These are phyloP conservation scores for Cyclotella baltica DNA, from an alignment of 108 stramenopile genomes.

Conservation along the genomic window DNA sequence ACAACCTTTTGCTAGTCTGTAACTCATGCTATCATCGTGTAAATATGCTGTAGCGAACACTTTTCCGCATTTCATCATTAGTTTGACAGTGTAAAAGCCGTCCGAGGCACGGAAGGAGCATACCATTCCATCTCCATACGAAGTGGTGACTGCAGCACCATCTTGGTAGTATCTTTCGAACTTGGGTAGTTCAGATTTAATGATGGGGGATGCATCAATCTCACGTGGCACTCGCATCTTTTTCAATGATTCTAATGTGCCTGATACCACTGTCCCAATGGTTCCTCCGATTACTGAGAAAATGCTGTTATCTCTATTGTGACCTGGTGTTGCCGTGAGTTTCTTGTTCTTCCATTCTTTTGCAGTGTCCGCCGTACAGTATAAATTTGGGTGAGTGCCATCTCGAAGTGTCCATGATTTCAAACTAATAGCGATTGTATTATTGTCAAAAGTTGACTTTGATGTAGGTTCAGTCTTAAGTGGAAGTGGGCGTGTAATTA, in stretches of 20 bases:
- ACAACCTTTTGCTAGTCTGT: conserved; percentile 83
- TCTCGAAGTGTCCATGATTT: conserved; percentile 82
- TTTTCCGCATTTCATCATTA: conserved; percentile 66
- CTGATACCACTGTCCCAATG: conserved; percentile 67
- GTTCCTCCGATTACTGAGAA: conserved; percentile 66
- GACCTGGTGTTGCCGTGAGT: conserved; percentile 16
- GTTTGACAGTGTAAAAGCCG: conserved; percentile 80
- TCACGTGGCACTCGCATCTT: conserved; percentile 51
- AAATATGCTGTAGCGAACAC: conserved; percentile 63
- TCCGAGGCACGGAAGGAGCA: conserved; percentile 69
- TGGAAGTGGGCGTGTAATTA: conserved; percentile 57
- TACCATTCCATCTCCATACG: conserved; percentile 83
- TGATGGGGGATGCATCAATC: conserved; percentile 47
- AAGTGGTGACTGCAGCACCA: conserved; percentile 81
- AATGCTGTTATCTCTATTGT: conserved; percentile 55
- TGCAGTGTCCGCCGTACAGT: conserved; percentile 77
- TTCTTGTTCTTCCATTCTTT: conserved; percentile 74
- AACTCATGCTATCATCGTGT: conserved; percentile 69
- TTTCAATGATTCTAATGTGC: conserved; percentile 53
- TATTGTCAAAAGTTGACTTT: conserved; percentile 8
- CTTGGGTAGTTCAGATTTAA: conserved; percentile 27
- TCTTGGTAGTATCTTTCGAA: conserved; percentile 83
- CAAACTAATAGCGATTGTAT: conserved; percentile 69
- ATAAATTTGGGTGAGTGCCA: conserved; percentile 72
- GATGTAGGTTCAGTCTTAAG: conserved; percentile 12